phyloP scores from a whole-genome alignment of 1,139 yeast species.

The Lodderomyces elongisporus region DNA sequence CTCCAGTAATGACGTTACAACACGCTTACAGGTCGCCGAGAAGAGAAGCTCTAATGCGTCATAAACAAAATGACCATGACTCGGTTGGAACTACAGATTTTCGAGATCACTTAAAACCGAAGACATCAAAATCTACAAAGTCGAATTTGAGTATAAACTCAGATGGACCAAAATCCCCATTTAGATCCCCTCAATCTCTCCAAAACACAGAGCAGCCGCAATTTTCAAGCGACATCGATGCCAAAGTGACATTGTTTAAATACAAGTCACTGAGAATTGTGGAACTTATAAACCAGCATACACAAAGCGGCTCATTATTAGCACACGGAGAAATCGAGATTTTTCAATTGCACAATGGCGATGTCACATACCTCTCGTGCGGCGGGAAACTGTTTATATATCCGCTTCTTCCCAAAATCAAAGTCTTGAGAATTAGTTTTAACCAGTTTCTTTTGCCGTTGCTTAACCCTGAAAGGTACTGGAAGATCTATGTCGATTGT shows the following conservation, averaged over 20 bases:
- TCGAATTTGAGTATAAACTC: too few relatives aligned
- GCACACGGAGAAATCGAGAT: constrained; percentile 63
- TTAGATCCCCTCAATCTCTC: too few relatives aligned
- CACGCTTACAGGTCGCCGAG: constrained; percentile 22
- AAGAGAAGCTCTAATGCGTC: constrained; percentile 36
- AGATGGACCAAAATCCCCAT: background rate
- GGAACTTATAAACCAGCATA: constrained; percentile 33
- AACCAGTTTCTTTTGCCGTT: constrained; percentile 61
- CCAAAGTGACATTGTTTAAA: constrained; percentile 35
- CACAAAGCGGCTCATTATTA: constrained; percentile 40
- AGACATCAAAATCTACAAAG: background rate
- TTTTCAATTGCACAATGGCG: constrained; percentile 59
- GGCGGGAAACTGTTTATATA: constrained; percentile 48
- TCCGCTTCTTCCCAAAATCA: constrained; percentile 60
- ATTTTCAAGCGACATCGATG: constrained; percentile 20
- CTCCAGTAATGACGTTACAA: too few relatives aligned
- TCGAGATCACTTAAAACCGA: constrained; percentile 23
- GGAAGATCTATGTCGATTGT: constrained; percentile 53
- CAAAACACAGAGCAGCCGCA: background rate
- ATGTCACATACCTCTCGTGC: constrained; percentile 58
- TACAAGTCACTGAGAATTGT: constrained; percentile 35
- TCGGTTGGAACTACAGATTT: constrained; percentile 23
- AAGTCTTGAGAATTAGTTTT: constrained; percentile 48
- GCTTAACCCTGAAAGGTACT: constrained; percentile 66
- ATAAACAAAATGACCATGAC: constrained; percentile 29